Base-by-base conservation (phyloP, 2,329 filamentous ascomycete species). In the Dactylonectria macrodidyma region DNA sequence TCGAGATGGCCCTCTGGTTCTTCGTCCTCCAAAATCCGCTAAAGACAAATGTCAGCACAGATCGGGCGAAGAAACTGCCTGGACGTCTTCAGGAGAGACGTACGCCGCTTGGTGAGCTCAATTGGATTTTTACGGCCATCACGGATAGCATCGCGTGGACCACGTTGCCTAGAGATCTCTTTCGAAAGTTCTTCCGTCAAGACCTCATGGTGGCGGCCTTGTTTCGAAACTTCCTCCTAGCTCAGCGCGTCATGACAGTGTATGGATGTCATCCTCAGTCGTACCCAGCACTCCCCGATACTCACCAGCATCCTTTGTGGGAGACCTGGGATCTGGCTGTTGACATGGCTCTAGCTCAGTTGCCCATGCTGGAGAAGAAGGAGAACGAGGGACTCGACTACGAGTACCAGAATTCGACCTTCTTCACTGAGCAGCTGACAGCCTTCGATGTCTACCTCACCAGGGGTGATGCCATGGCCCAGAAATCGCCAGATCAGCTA, bases 71-170 rank as follows among this genome's bases (percentile, higher is more conserved):
- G 80, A 93, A 94, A 76, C 92, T 99, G 19, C 95, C 95, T 3
- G 96, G 96, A 38, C 91, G 95, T 69, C 88, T 98, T 48, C 95
- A 97, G 78, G 96, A 99, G 81, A 89, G 96, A 67, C 89, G 96
- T 77, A 98, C 96, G 57, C 96, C 96, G 9, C 87, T 99, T 38
- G 96, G 96, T 69, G 96, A 99, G 82, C 86, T 99, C 14, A 99
- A 99, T 78, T 99, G 96, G 96, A 99, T 99, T 41, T 98, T 99
- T 78, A 99, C 96, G 1, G 96, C 96, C 62, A 98, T 99, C 72
- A 99, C 96, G 0, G 96, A 99, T 79, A 98, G 95, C 1, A 99
- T 99, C 76, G 96, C 96, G 0, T 99, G 96, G 96, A 98, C 97
- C 36, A 97, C 94, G 5, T 84, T 99, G 4, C 94, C 95, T 3